These are phyloP conservation scores for Solanum neorickii DNA, from an alignment of 257 asterid species.

Conservation along the genomic window DNA sequence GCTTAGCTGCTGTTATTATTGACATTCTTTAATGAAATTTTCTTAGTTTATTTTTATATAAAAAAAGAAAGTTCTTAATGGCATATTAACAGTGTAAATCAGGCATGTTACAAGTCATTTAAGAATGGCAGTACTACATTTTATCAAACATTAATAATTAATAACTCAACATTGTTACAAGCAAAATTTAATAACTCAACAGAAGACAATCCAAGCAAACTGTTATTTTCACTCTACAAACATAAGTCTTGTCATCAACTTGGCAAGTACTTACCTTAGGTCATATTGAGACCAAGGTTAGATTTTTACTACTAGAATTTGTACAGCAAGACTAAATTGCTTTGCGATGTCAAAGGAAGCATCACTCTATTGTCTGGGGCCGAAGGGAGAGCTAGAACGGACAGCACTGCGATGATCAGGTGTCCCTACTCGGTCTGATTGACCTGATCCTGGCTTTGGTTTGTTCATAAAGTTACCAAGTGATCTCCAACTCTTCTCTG, in stretches of 20 bases:
- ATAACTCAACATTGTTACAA: not conserved
- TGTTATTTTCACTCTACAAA: constrained; percentile 2
- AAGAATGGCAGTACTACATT: not conserved
- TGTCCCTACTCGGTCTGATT: constrained; percentile 18
- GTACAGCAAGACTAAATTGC: not conserved
- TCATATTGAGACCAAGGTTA: not conserved
- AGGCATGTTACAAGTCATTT: not conserved
- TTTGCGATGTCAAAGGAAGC: not conserved
- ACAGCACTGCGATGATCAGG: constrained; percentile 3
- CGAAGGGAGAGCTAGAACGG: constrained; percentile 11
- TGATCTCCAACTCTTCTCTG: constrained; percentile 44
- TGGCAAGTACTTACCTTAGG: not conserved
- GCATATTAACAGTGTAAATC: not conserved
- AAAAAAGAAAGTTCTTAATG: not conserved
- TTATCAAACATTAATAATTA: not conserved
- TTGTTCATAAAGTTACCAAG: constrained; percentile 19
- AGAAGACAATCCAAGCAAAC: constrained; percentile 6
- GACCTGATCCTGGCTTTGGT: constrained; percentile 10
- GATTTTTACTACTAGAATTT: not conserved
- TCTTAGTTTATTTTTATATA: not conserved
- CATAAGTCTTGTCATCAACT: not conserved
- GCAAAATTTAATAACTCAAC: constrained; percentile 1
- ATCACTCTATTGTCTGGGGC: constrained; percentile 10
- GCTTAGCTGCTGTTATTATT: not conserved
- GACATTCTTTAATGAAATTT: not conserved